phyloP scores from a whole-genome alignment of 441 rosid genomes.

The Bocquillonia castaneifolia region DNA sequence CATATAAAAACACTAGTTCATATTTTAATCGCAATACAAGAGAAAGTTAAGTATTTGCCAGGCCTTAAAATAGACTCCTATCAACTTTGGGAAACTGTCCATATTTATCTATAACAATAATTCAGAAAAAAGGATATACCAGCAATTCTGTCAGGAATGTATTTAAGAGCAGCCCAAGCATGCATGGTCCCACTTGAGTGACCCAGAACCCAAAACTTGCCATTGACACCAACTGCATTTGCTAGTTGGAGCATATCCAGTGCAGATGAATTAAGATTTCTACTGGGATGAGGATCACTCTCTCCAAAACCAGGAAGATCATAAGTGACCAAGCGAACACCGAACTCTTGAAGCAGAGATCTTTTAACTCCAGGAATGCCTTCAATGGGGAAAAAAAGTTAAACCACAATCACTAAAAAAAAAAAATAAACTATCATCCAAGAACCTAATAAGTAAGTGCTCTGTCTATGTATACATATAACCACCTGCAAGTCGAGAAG shows the following conservation, averaged over 20 bases:
- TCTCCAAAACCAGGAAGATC: slow-evolving; percentile 89
- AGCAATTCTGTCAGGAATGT: slow-evolving; percentile 58
- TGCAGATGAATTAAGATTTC: slow-evolving; percentile 67
- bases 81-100: background rate
- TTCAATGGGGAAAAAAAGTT: slow-evolving; percentile 16
- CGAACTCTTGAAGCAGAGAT: slow-evolving; percentile 70
- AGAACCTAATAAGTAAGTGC: too few relatives aligned
- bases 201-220: slow-evolving; percentile 67
- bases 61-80: background rate
- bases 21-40: background rate
- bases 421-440: too few relatives aligned
- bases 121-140: slow-evolving; percentile 32
- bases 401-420: too few relatives aligned
- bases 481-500: slow-evolving; percentile 86
- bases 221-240: slow-evolving; percentile 41
- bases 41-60: background rate
- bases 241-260: slow-evolving; percentile 51
- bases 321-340: slow-evolving; percentile 55
- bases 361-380: slow-evolving; percentile 78
- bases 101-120: slow-evolving; percentile 1
- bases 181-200: slow-evolving; percentile 66
- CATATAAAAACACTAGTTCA: background rate
- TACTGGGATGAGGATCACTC: slow-evolving; percentile 59
- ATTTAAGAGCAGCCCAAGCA: slow-evolving; percentile 74
- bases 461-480: too few relatives aligned